These are phyloP conservation scores for Pyrus communis DNA, from an alignment of 306 rosid species.

Conservation along the genomic window DNA sequence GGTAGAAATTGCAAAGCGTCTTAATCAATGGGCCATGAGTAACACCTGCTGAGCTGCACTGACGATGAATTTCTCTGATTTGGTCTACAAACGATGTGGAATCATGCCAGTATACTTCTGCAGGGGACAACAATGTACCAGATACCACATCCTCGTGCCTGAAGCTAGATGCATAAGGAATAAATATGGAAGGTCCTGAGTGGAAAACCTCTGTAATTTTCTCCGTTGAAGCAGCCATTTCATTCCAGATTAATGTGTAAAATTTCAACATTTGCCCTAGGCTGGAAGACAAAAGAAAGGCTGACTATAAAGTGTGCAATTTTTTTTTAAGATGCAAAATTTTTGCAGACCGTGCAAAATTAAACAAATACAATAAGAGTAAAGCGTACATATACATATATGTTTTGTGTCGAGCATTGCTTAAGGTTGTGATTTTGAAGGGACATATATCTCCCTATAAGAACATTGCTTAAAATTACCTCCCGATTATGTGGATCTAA, in stretches of 20 bases:
- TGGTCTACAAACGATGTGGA: slow-evolving; percentile 53
- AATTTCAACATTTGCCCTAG: slow-evolving; percentile 70
- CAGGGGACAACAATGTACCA: slow-evolving; percentile 57
- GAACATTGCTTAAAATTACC: neutral
- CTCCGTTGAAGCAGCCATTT: slow-evolving; percentile 58
- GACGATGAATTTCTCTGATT: slow-evolving; percentile 34
- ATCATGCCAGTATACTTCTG: slow-evolving; percentile 74
- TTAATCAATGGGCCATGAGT: slow-evolving; percentile 37
- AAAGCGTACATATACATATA: too few species aligned
- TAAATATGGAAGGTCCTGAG: slow-evolving; percentile 70
- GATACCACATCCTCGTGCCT: slow-evolving; percentile 46
- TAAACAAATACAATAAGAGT: too few species aligned
- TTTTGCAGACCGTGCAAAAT: too few species aligned
- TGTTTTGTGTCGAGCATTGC: too few species aligned
- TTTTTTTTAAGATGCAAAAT: neutral
- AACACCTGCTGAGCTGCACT: slow-evolving; percentile 17
- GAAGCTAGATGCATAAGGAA: slow-evolving; percentile 46
- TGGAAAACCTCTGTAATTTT: slow-evolving; percentile 42
- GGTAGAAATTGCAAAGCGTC: slow-evolving; percentile 56
- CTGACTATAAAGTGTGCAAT: neutral
- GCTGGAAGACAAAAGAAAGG: slow-evolving; percentile 31
- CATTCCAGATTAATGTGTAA: slow-evolving; percentile 71
- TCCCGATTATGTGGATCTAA: neutral
- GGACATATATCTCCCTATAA: neutral
- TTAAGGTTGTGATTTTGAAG: too few species aligned